phyloP scores from a whole-genome alignment of 345 rosid species.

The Boechera divaricarpa region DNA sequence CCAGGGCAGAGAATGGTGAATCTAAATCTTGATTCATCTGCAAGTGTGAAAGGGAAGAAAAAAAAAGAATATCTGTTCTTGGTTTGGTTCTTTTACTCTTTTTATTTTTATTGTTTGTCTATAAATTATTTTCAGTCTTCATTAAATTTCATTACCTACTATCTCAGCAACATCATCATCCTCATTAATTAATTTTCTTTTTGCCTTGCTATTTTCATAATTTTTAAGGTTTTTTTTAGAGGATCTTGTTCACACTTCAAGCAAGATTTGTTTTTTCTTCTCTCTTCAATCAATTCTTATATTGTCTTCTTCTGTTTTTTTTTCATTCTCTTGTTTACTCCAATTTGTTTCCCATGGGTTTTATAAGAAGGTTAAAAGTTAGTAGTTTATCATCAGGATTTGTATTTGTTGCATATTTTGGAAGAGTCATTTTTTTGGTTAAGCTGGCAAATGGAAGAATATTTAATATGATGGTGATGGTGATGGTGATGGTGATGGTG shows the following conservation, averaged over 20 bases:
- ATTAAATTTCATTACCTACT: slow-evolving; percentile 41
- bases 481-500: neutral
- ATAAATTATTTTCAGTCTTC: slow-evolving; percentile 32
- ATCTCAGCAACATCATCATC: slow-evolving; percentile 43
- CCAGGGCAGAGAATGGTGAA: slow-evolving; percentile 5
- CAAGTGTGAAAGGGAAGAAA: slow-evolving; percentile 50
- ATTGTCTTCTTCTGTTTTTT: neutral
- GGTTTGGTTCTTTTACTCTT: slow-evolving; percentile 49
- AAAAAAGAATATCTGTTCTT: slow-evolving; percentile 57
- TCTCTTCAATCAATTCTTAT: slow-evolving; percentile 29
- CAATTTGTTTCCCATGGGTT: slow-evolving; percentile 24
- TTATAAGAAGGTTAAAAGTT: slow-evolving; percentile 8
- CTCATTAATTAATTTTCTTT: slow-evolving; percentile 34
- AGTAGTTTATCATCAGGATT: slow-evolving; percentile 1
- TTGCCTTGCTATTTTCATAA: slow-evolving; percentile 33
- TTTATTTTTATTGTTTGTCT: slow-evolving; percentile 46
- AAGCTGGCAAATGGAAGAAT: slow-evolving; percentile 30
- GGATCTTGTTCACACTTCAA: slow-evolving; percentile 31
- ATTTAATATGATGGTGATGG: slow-evolving; percentile 37
- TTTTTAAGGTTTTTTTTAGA: neutral
- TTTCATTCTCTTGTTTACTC: slow-evolving; percentile 10
- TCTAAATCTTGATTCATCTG: slow-evolving; percentile 42
- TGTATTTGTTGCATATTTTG: slow-evolving; percentile 7
- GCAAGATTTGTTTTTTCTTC: slow-evolving; percentile 32
- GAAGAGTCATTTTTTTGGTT: slow-evolving; percentile 20